Conservation (phyloP, 352 stramenopile genomes). For the Detonula confervacea region DNA sequence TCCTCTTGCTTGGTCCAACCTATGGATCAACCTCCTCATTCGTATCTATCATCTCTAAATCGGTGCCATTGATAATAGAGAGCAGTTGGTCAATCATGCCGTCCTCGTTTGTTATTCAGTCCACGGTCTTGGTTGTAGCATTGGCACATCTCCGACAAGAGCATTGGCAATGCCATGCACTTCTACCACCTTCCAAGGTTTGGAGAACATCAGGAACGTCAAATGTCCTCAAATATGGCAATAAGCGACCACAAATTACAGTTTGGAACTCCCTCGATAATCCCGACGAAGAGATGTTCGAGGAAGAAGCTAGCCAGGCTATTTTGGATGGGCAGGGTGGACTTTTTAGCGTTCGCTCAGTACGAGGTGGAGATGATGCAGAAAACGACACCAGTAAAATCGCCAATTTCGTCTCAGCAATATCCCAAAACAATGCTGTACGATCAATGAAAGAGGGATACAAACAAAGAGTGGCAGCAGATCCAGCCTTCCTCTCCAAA, state of each 20-base stretch:
- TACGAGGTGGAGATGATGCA: conserved; percentile 14
- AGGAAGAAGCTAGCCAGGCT: conserved; percentile 26
- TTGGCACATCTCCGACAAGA: neutral
- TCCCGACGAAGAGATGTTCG: conserved; percentile 9
- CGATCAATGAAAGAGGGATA: conserved; percentile 57
- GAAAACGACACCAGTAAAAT: neutral
- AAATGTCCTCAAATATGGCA: too few relatives aligned
- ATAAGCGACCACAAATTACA: too few relatives aligned
- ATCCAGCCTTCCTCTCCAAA: conserved; percentile 78
- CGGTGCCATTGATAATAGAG: too few relatives aligned
- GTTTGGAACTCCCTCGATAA: too few relatives aligned
- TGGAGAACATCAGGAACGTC: neutral
- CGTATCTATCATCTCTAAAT: too few relatives aligned
- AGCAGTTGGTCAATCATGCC: too few relatives aligned
- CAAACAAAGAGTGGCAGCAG: conserved; percentile 58
- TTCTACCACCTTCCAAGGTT: conserved; percentile 1
- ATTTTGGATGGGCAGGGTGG: conserved; percentile 21
- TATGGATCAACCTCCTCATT: too few relatives aligned
- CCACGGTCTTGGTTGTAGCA: neutral
- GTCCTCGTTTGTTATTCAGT: neutral
- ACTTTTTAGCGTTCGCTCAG: neutral
- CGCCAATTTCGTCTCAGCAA: conserved; percentile 1
- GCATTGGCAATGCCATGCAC: neutral
- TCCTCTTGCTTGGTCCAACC: too few relatives aligned
- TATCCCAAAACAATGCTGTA: neutral